phyloP scores from a whole-genome alignment of 2,329 filamentous ascomycete species.

The Aspergillus flavus region DNA sequence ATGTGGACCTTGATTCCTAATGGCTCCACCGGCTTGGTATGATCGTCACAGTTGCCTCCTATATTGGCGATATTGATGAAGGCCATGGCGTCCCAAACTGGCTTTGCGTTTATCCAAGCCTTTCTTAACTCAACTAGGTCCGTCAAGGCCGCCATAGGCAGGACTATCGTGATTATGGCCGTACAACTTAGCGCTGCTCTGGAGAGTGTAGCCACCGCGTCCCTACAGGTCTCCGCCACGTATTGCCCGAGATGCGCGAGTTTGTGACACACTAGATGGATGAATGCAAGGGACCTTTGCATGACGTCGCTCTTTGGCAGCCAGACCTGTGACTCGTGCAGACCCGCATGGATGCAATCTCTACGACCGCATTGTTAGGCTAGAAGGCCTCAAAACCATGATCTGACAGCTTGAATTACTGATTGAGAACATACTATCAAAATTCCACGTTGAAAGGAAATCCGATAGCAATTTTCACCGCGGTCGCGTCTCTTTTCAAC shows the following conservation, averaged over 20 bases:
- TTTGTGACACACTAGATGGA: too few species aligned
- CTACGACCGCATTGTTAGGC: too few species aligned
- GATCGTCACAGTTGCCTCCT: conserved; percentile 49
- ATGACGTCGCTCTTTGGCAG: too few species aligned
- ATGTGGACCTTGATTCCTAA: conserved; percentile 52
- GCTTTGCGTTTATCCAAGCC: conserved; percentile 51
- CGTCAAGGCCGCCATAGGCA: conserved; percentile 44
- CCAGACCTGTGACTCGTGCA: too few species aligned
- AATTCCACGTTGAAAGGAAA: too few species aligned
- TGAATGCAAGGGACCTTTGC: too few species aligned
- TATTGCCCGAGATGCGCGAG: conserved; percentile 27
- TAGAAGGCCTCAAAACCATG: too few species aligned
- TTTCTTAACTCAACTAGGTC: conserved; percentile 27
- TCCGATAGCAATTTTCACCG: too few species aligned
- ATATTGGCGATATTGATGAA: conserved; percentile 43
- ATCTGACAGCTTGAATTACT: too few species aligned
- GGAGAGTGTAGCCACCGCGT: conserved; percentile 36
- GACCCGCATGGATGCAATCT: too few species aligned
- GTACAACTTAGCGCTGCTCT: conserved; percentile 43
- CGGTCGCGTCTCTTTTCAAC: too few species aligned
- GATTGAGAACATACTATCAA: too few species aligned
- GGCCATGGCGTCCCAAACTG: conserved; percentile 45
- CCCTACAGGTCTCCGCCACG: conserved; percentile 45
- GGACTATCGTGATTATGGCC: conserved; percentile 46
- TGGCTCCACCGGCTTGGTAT: conserved; percentile 50